Conservation (phyloP, 805 yeast genomes). For the Starmerella roubikii region DNA sequence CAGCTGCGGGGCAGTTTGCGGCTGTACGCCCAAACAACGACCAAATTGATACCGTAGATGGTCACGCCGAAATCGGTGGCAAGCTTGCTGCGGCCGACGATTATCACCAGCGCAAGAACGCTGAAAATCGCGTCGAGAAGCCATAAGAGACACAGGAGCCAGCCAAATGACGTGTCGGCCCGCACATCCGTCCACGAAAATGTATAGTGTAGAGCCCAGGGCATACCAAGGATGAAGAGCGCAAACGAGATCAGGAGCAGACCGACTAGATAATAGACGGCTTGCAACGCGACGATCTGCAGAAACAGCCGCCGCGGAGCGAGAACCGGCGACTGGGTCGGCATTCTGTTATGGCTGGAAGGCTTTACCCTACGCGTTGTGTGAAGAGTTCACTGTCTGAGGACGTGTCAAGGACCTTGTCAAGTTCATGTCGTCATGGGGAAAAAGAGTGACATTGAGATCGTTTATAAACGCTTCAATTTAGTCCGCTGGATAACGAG, state of each 20-base stretch:
- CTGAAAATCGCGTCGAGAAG: conserved; percentile 68
- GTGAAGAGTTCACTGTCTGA: too few relatives aligned
- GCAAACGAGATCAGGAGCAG: conserved; percentile 48
- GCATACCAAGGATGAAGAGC: conserved; percentile 57
- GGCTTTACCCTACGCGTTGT: too few relatives aligned
- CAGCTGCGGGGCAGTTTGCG: conserved; percentile 54
- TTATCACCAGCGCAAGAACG: conserved; percentile 68
- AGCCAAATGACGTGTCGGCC: conserved; percentile 65
- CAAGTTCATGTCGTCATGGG: too few relatives aligned
- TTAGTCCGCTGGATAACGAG: too few relatives aligned
- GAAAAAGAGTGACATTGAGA: too few relatives aligned
- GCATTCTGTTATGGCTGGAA: conserved; percentile 9
- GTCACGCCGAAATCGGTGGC: conserved; percentile 98
- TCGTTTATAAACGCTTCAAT: too few relatives aligned
- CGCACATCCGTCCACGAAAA: conserved; percentile 70
- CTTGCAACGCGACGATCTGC: conserved; percentile 68
- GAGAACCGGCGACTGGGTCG: conserved; percentile 30
- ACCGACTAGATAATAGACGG: conserved; percentile 67
- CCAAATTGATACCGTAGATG: conserved; percentile 63
- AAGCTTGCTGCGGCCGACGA: conserved; percentile 82
- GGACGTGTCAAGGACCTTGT: too few relatives aligned
- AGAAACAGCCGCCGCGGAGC: conserved; percentile 47
- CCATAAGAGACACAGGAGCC: conserved; percentile 66
- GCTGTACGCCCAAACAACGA: conserved; percentile 53
- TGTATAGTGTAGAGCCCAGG: conserved; percentile 53